Evolutionary conservation across 768 basidiomycete species (phyloP).

Genomic region (Kwoniella sp.): DNA sequence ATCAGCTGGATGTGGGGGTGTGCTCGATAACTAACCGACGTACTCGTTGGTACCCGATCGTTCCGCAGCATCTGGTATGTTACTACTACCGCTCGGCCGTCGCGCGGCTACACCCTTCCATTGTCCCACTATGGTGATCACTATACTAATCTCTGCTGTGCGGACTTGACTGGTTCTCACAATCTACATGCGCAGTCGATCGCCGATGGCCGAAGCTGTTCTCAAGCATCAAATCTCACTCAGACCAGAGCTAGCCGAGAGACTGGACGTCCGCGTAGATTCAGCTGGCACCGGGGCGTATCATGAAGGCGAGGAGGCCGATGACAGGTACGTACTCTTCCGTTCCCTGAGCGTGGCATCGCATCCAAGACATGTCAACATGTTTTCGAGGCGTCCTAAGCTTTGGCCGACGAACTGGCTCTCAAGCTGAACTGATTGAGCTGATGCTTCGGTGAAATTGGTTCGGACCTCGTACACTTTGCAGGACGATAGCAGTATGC

Average conservation of each 20-base stretch:
- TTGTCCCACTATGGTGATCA: too few species aligned
- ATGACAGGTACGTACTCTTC: slow-evolving; percentile 65
- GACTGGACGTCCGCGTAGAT: slow-evolving; percentile 71
- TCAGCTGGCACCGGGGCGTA: slow-evolving; percentile 84
- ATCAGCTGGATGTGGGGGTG: too few species aligned
- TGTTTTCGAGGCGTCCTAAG: too few species aligned
- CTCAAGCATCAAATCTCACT: slow-evolving; percentile 61
- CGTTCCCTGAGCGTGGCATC: background rate
- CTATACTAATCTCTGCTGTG: too few species aligned
- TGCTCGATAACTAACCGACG: too few species aligned
- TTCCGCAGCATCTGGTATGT: slow-evolving; percentile 37
- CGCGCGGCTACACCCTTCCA: too few species aligned
- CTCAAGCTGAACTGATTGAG: too few species aligned
- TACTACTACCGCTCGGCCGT: background rate
- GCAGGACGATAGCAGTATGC: slow-evolving; percentile 71
- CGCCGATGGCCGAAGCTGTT: slow-evolving; percentile 90
- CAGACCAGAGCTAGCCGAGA: slow-evolving; percentile 43
- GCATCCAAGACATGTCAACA: too few species aligned
- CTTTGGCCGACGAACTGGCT: too few species aligned
- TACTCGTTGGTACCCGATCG: too few species aligned
- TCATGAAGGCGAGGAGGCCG: slow-evolving; percentile 80
- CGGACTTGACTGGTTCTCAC: background rate
- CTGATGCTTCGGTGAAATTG: too few species aligned
- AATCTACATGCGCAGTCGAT: slow-evolving; percentile 62
- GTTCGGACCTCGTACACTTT: too few species aligned